Conservation (phyloP, 2,329 filamentous ascomycete species). For the Stagonosporopsis tanaceti region DNA sequence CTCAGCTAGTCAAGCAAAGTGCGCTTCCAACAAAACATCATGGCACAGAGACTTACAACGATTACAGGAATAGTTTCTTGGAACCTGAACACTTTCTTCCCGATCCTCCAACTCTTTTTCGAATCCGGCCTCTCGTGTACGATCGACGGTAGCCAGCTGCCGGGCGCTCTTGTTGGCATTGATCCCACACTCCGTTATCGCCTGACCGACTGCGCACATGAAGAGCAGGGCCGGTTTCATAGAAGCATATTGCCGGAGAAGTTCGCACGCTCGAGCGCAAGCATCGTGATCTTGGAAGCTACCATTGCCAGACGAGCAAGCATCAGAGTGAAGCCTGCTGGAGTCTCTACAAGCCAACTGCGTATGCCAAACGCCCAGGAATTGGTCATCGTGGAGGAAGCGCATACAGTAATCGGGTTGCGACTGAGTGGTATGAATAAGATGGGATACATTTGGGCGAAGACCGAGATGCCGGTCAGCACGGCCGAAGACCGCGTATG, state of each 20-base stretch:
- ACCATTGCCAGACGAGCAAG: conserved; percentile 32
- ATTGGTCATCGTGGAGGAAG: conserved; percentile 21
- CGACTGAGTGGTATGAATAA: conserved; percentile 37
- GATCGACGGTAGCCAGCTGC: conserved; percentile 29
- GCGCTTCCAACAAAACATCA: background rate
- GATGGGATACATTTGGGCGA: conserved; percentile 37
- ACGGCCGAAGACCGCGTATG: conserved; percentile 18
- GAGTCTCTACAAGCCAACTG: background rate
- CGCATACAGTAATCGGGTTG: conserved; percentile 36
- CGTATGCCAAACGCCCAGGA: background rate
- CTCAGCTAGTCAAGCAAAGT: conserved; percentile 33
- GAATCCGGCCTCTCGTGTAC: conserved; percentile 39
- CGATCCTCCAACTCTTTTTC: conserved; percentile 42
- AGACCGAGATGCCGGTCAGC: background rate
- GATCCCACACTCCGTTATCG: conserved; percentile 38
- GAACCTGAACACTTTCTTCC: conserved; percentile 41
- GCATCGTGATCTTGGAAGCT: conserved; percentile 32
- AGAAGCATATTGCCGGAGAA: conserved; percentile 29
- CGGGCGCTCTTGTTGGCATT: conserved; percentile 29
- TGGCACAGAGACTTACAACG: background rate
- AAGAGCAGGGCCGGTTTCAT: conserved; percentile 33
- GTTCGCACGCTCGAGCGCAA: conserved; percentile 11
- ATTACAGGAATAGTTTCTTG: conserved; percentile 35
- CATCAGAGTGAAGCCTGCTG: conserved; percentile 22
- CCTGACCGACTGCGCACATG: conserved; percentile 38